Conservation (phyloP, 192 early-diverging fungal species). For the Backusella tuberculispora region DNA sequence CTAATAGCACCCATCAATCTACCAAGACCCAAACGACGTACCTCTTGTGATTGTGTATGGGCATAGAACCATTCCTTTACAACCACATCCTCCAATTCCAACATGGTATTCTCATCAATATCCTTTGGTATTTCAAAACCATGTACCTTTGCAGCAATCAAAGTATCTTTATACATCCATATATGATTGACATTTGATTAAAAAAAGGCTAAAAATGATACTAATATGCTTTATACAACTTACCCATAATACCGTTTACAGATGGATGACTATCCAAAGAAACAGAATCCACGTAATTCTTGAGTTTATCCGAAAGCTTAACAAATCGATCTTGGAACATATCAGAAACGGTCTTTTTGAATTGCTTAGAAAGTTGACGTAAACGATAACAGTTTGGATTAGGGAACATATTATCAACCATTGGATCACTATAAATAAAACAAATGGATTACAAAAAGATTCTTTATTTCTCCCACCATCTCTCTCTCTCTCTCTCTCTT, state of each 20-base stretch:
- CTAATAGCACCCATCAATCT: slow-evolving; percentile 39
- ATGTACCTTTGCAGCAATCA: slow-evolving; percentile 42
- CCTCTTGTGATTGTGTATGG: slow-evolving; percentile 26
- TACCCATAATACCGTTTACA: slow-evolving; percentile 45
- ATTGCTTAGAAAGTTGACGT: slow-evolving; percentile 34
- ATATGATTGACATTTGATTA: background rate
- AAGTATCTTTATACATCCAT: slow-evolving; percentile 27
- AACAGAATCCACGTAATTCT: slow-evolving; percentile 38
- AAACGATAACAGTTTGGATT: slow-evolving; percentile 41
- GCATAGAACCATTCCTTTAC: slow-evolving; percentile 46
- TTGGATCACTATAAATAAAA: slow-evolving; percentile 28
- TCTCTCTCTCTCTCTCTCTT: background rate
- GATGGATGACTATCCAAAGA: slow-evolving; percentile 43
- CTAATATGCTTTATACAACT: background rate
- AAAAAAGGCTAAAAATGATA: too few relatives aligned
- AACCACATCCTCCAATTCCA: slow-evolving; percentile 35
- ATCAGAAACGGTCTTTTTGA: slow-evolving; percentile 22
- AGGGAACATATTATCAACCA: slow-evolving; percentile 41
- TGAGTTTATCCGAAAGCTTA: slow-evolving; percentile 24
- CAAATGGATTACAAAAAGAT: background rate
- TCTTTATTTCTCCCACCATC: background rate
- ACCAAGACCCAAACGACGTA: slow-evolving; percentile 42
- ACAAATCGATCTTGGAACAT: slow-evolving; percentile 32
- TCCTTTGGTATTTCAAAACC: slow-evolving; percentile 34
- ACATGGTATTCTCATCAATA: slow-evolving; percentile 31